These are phyloP conservation scores for Chlorella vulgaris DNA, from an alignment of 139 green algal species.

Conservation along the genomic window DNA sequence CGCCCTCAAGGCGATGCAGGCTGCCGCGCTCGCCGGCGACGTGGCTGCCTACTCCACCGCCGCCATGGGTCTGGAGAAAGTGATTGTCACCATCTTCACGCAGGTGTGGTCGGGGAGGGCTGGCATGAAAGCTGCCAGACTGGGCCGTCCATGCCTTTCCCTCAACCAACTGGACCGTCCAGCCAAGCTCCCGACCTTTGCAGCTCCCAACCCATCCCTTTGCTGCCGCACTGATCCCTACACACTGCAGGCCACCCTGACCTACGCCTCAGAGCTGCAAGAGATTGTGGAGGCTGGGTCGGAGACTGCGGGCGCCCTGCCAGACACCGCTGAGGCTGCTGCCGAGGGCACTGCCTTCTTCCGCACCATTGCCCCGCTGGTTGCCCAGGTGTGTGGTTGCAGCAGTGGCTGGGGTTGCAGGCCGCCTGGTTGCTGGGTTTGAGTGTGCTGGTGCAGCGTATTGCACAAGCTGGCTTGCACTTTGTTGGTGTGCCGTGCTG, in stretches of 20 bases:
- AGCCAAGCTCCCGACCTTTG: not conserved
- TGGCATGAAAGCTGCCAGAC: too few relatives aligned
- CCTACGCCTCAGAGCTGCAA: not conserved
- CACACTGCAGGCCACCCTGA: slow-evolving; percentile 21
- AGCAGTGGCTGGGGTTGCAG: too few relatives aligned
- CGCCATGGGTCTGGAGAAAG: slow-evolving; percentile 1
- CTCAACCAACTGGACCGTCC: not conserved
- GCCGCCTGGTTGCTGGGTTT: too few relatives aligned
- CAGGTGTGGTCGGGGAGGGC: not conserved
- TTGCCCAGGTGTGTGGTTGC: not conserved
- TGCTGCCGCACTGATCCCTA: too few relatives aligned
- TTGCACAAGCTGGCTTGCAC: too few relatives aligned
- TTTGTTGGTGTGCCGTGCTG: too few relatives aligned
- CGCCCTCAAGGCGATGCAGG: not conserved
- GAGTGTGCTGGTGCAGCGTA: too few relatives aligned
- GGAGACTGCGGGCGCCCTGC: not conserved
- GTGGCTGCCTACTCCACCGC: not conserved
- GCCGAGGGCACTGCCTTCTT: slow-evolving; percentile 17
- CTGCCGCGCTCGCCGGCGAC: not conserved
- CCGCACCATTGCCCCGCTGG: slow-evolving; percentile 21
- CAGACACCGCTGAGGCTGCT: not conserved
- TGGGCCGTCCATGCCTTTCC: too few relatives aligned
- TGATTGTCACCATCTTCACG: not conserved
- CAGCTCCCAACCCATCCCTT: not conserved
- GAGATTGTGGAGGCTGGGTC: not conserved